Evolutionary conservation across 495 filamentous ascomycete genomes (phyloP), one percentile per base, ranked within the genome.

Genomic region (Lasiosphaeriaceae sp.): DNA sequence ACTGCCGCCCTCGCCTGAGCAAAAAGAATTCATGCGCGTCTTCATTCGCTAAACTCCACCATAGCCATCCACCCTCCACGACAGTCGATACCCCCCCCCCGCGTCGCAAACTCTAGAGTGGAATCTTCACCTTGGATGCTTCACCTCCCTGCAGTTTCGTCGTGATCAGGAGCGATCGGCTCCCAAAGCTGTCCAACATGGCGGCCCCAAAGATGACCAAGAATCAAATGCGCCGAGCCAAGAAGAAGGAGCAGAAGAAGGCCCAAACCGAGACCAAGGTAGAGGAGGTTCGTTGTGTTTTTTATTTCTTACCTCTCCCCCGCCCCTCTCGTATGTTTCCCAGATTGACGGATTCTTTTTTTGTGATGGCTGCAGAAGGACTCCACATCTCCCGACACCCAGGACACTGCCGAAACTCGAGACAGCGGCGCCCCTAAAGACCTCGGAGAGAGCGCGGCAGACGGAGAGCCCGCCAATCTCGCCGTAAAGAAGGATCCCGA

Each of bases 201-300:
- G 80, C 78, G 53, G 65, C 71, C 48, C 66, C 74, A 61, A 92
- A 92, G 72, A 78, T 83, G 70, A 89, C 82, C 67, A 95, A 92
- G 74, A 94, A 95, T 65, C 88, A 92, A 71, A 81, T 90, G 67
- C 80, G 88, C 68, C 83, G 88, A 66, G 91, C 91, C 29, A 91
- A 90, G 80, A 96, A 90, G 78, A 96, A 96, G 82, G 88, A 88
- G 52, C 80, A 89, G 60, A 89, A 90, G 73, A 77, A 88, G 71
- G 66, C 76, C 43, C 77, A 83, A 59, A 65, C 78, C 48, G 74
- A 83, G 48, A 31, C 26, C 39, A 43, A 17, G 16, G 39, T 16
- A 14, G 39, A 17, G 14, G 39, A 17, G 14, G n/a, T 14, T 43
- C 8, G 5, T 17, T 16, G 34, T 14, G 8, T 8, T 37, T 8